Evolutionary conservation across 352 stramenopile genomes (phyloP).

Genomic region (Globisporangium camurandrum): DNA sequence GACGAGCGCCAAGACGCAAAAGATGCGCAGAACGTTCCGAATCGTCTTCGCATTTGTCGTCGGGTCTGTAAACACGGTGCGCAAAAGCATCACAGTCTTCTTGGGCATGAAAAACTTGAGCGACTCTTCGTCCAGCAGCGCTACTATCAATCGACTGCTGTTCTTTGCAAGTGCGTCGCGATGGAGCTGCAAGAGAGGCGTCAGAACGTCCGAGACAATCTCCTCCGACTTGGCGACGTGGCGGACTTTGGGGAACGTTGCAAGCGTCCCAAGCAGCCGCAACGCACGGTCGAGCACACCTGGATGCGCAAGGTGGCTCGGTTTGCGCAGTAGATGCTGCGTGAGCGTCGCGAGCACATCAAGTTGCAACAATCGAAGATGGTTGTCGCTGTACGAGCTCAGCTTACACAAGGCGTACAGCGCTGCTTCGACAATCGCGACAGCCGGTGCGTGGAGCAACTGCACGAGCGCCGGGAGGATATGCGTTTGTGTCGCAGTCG

Average conservation of each 20-base stretch:
- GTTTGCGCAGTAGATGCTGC: constrained; percentile 34
- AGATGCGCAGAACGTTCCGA: constrained; percentile 58
- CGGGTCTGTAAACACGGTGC: constrained; percentile 42
- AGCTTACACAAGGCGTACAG: constrained; percentile 62
- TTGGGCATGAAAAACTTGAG: constrained; percentile 80
- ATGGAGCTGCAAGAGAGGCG: constrained; percentile 52
- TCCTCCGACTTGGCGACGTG: constrained; percentile 60
- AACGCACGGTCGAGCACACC: constrained; percentile 52
- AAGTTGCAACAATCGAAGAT: constrained; percentile 51
- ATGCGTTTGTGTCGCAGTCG: constrained; percentile 30
- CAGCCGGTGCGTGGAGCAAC: constrained; percentile 48
- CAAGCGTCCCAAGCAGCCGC: constrained; percentile 56
- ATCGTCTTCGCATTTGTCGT: constrained; percentile 37
- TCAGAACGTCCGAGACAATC: constrained; percentile 63
- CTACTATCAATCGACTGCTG: constrained; percentile 41
- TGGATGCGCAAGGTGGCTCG: constrained; percentile 29
- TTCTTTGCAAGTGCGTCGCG: constrained; percentile 51
- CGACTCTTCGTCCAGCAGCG: constrained; percentile 61
- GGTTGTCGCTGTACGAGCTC: constrained; percentile 50
- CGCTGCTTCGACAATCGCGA: constrained; percentile 49
- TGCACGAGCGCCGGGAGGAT: constrained; percentile 48
- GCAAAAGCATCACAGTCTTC: constrained; percentile 59
- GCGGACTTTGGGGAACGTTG: constrained; percentile 39
- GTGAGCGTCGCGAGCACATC: constrained; percentile 50
- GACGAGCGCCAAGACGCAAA: constrained; percentile 40